These are phyloP conservation scores for Rosa persica DNA, from an alignment of 306 rosid genomes.

Conservation along the genomic window DNA sequence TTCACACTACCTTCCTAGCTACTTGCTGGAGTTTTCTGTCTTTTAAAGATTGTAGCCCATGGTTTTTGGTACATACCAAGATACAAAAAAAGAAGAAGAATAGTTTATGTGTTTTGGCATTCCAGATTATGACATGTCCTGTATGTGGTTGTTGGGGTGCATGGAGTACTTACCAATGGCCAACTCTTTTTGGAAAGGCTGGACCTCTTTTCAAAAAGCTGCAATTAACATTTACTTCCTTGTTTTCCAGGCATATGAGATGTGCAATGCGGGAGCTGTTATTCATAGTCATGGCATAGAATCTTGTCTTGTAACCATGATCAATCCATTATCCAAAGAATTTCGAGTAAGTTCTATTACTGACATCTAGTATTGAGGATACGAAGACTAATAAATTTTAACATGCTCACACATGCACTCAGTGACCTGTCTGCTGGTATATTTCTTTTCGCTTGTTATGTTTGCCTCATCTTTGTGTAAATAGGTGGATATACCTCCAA, in stretches of 20 bases:
- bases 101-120: neutral
- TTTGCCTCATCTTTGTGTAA: neutral
- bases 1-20: neutral
- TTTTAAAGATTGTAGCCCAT: neutral
- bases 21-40: neutral
- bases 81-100: neutral
- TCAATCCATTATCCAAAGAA: constrained; percentile 80
- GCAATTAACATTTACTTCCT: constrained; percentile 22
- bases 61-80: too few relatives aligned
- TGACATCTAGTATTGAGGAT: neutral
- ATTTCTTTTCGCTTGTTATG: neutral
- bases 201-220: constrained; percentile 18
- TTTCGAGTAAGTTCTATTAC: constrained; percentile 69
- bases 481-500: neutral
- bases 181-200: constrained; percentile 16
- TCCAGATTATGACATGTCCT: neutral
- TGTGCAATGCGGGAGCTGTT: constrained; percentile 85
- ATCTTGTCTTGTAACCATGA: constrained; percentile 88
- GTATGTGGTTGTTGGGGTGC: neutral
- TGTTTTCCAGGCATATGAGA: constrained; percentile 69
- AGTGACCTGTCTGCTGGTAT: neutral
- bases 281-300: constrained; percentile 90
- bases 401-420: neutral
- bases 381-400: neutral
- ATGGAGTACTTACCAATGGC: constrained; percentile 7